phyloP scores from a whole-genome alignment of 805 yeast genomes.

The Blastobotrys attinorum region DNA sequence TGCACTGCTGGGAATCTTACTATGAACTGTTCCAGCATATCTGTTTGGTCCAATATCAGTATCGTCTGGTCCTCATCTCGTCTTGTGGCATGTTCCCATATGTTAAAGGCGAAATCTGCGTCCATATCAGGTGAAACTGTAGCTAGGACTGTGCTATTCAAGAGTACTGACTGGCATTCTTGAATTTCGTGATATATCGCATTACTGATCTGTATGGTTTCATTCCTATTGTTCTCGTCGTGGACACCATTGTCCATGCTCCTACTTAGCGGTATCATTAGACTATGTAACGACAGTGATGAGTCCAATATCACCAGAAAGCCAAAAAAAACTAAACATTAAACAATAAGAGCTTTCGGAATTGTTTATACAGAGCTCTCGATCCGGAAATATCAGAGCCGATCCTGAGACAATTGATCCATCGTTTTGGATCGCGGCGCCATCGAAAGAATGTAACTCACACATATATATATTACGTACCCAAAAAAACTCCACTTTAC shows the following conservation, averaged over 20 bases:
- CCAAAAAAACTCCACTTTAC: not conserved
- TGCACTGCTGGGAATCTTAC: not conserved
- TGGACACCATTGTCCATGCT: not conserved
- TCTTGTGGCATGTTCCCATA: conserved; percentile 34
- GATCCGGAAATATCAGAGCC: not conserved
- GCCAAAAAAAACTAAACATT: too few species aligned
- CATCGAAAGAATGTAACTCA: not conserved
- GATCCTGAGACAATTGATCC: not conserved
- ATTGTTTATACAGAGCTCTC: not conserved
- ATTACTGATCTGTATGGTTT: not conserved
- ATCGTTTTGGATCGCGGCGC: not conserved
- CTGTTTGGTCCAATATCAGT: conserved; percentile 20
- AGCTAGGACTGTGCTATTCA: not conserved
- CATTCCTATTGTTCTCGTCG: not conserved
- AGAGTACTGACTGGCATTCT: not conserved
- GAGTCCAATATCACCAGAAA: too few species aligned
- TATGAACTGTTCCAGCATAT: not conserved
- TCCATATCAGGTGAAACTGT: conserved; percentile 21
- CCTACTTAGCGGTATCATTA: not conserved
- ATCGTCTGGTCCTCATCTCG: conserved; percentile 35
- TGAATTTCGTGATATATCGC: not conserved
- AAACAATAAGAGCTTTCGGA: not conserved
- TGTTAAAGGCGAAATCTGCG: conserved; percentile 23
- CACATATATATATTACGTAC: not conserved
- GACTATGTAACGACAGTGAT: too few species aligned